Evolutionary conservation across 139 green algal genomes (phyloP), one percentile per base, ranked within the genome.

Genomic region (Gonium pectorale): DNA sequence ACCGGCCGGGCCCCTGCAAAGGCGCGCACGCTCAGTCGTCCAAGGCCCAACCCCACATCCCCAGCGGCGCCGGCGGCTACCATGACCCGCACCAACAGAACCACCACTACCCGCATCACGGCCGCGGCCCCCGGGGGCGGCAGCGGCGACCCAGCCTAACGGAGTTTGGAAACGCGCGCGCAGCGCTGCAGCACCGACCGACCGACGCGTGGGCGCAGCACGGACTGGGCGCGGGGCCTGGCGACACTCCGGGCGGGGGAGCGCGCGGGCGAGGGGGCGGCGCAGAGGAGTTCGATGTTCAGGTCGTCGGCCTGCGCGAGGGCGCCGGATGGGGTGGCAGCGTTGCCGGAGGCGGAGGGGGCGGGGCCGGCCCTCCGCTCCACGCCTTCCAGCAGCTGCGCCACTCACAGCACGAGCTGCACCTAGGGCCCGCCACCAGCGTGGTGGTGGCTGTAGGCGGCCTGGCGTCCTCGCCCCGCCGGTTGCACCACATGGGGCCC

Each of bases 121-220:
- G 71, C n/a, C 21, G 27, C 51, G 51, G 33, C 22, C 7, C 19
- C 31, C 38, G 9, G 31, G 43, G 49, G 38, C 26, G 40, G 38
- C 54, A 71, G 31, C 75, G 59, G 29, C 75, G 75, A 38, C 56
- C n/a, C 8, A 82, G 75, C 41, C 75, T 82, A 15, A 71, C 59
- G 2, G 75, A 70, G 24, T 71, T 71, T 6, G 56, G 59, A 0
- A 60, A 46, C 31, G 75, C 75, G 27, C 59, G 75, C 2, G 59
- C 75, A 29, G 22, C 11, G 5, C 17, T 62, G 75, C 75, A 71
- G 60, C 56, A 82, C 75, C 27, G 59, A 1, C 2, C 59, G 3
- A 72, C 40, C 1, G 75, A 82, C 29, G 75, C 59, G 15, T 82
- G 75, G 54, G n/a, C 31, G 40, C 40, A 21, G 67, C 67, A 35